Percentiles rank a stretch among this genome's conserved stretches.
phyloP scores from a whole-genome alignment of 805 yeast species.

The Allodekkera sacchari region DNA sequence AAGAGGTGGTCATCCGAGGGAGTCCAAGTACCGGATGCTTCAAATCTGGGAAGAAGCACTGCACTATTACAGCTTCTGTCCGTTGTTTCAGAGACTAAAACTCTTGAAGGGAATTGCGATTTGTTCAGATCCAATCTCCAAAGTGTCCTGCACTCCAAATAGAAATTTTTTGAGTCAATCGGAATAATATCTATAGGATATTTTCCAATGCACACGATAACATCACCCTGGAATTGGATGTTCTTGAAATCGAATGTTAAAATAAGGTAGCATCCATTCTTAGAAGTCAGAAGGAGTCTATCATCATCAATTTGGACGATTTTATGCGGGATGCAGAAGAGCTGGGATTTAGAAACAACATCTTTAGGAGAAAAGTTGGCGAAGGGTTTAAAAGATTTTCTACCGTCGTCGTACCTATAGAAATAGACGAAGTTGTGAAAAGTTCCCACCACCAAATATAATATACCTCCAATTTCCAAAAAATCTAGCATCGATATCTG shows the following conservation, averaged over 20 bases:
- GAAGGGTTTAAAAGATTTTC: neutral
- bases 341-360: neutral
- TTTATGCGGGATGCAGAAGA: constrained; percentile 6
- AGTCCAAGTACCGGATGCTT: too few species aligned
- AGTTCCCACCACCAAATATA: constrained; percentile 12
- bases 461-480: neutral
- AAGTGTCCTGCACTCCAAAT: constrained; percentile 15
- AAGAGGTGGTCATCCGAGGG: constrained; percentile 14
- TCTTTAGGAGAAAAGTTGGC: neutral
- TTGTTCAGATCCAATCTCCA: constrained; percentile 20
- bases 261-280: constrained; percentile 13
- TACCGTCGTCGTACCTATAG: constrained; percentile 5
- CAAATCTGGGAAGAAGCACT: constrained; percentile 6
- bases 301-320: constrained; percentile 2
- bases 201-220: constrained; percentile 11
- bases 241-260: constrained; percentile 1
- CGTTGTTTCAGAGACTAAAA: constrained; percentile 17
- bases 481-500: constrained; percentile 14
- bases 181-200: constrained; percentile 12
- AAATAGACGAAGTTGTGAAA: constrained; percentile 10
- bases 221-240: neutral
- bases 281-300: constrained; percentile 14
- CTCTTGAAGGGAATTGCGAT: constrained; percentile 19
- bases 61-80: constrained; percentile 14
- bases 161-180: constrained; percentile 4